Evolutionary conservation across 2,329 filamentous ascomycete species (phyloP).

Genomic region (Rhinocladiella mackenziei): DNA sequence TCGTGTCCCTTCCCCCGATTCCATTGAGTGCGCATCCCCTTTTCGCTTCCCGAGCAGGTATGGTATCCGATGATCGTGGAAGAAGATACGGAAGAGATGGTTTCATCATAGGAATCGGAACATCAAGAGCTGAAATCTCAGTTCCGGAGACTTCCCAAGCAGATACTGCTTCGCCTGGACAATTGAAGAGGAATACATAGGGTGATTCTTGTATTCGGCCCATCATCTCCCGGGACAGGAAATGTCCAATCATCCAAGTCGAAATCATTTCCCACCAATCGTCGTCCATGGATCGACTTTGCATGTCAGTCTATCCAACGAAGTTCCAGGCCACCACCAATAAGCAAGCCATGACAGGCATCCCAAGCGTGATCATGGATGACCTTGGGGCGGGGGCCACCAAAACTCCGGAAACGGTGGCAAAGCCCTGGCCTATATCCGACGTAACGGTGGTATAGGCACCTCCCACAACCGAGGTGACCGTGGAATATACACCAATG

Average conservation of each 20-base stretch:
- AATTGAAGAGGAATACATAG: too few species aligned
- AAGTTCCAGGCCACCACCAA: conserved; percentile 4
- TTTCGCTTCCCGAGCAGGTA: too few species aligned
- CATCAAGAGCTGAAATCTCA: too few species aligned
- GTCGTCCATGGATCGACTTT: background rate
- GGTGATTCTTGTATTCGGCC: too few species aligned
- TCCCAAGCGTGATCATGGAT: background rate
- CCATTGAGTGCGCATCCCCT: too few species aligned
- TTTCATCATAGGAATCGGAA: too few species aligned
- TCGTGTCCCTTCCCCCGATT: too few species aligned
- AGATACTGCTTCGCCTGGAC: too few species aligned
- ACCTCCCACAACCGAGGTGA: conserved; percentile 14
- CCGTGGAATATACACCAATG: conserved; percentile 17
- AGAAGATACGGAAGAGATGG: too few species aligned
- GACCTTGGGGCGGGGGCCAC: conserved; percentile 8
- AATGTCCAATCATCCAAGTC: background rate
- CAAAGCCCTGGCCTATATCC: conserved; percentile 12
- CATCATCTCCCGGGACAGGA: too few species aligned
- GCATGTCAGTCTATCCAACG: conserved; percentile 3
- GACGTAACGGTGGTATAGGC: conserved; percentile 16
- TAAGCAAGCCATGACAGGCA: conserved; percentile 1
- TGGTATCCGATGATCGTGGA: too few species aligned
- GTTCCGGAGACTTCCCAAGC: too few species aligned
- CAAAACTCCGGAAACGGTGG: conserved; percentile 18
- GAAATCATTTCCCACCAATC: background rate